Base-by-base conservation (phyloP, 2,329 filamentous ascomycete species). In the Nemania serpens region DNA sequence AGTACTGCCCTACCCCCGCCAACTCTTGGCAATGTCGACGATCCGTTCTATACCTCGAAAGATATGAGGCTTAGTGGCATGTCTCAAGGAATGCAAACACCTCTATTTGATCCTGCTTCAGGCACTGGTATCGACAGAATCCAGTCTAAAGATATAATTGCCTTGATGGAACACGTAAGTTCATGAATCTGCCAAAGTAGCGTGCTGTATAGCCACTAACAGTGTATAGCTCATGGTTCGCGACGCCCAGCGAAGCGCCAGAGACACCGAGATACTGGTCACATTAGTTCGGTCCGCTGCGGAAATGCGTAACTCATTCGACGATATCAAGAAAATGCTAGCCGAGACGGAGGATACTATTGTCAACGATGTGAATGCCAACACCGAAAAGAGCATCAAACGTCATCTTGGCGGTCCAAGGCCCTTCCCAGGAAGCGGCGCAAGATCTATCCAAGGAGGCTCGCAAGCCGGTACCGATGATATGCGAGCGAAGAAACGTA, bases 231-330 rank as follows among this genome's bases (percentile, higher is more conserved):
- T 99, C 64, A 98, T 96, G 74, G 95, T 98, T 65, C 90, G 95
- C 37, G 95, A 99, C 78, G 95, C 94, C 42, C 94, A 98, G 77
- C 89, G 95, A 61, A 98, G 95, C 76, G 95, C 95, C 47, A 87
- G 95, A 46, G 95, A 99, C 71, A 98, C 95, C 0, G 95, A 99
- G 76, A 97, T 99, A 57, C 81, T 99, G 17, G 91, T 97, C 48
- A 94, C 95, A 0, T 85, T 99, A 34, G 95, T 99, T 63, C 89
- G 94, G 61, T 93, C 93, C 56, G 94, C 95, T 3, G 89, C 95
- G 12, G 95, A 99, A 77, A 98, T 98, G 93, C 91, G 94, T 66
- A 96, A 91, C 68, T 96, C 92, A 0, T 96, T 98, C 73, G 91
- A 96, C 67, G 93, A 97, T 70, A 91, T 99, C 83, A 97, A 95